These are phyloP conservation scores for Zygotorulaspora danielsina DNA, from an alignment of 805 yeast species.

Conservation along the genomic window DNA sequence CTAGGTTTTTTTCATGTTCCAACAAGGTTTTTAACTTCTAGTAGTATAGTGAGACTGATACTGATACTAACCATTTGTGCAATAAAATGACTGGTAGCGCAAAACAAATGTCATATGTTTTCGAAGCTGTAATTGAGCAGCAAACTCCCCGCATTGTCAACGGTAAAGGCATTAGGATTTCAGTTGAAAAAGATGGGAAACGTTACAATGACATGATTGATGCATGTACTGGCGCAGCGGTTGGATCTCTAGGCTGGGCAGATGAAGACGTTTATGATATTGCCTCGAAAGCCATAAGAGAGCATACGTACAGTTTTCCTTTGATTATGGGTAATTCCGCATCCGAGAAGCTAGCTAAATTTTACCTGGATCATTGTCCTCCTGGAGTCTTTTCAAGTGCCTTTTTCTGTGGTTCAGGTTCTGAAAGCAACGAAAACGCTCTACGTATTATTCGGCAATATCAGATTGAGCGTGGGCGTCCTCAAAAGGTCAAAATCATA, in stretches of 20 bases:
- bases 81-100: constrained; percentile 1
- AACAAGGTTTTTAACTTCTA: too few species aligned
- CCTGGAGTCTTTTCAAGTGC: constrained; percentile 38
- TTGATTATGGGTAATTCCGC: constrained; percentile 32
- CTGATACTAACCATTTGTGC: too few species aligned
- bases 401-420: constrained; percentile 54
- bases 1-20: too few species aligned
- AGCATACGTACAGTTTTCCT: constrained; percentile 38
- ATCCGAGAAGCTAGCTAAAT: constrained; percentile 41
- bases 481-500: constrained; percentile 40
- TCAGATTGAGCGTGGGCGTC: constrained; percentile 41
- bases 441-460: constrained; percentile 51
- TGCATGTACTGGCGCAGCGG: constrained; percentile 50
- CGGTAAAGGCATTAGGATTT: constrained; percentile 42
- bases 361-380: constrained; percentile 40
- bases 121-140: neutral
- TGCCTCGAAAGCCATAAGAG: constrained; percentile 36
- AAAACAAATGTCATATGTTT: neutral
- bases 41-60: too few species aligned
- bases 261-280: constrained; percentile 36
- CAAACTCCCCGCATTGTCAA: constrained; percentile 9
- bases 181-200: constrained; percentile 40
- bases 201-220: constrained; percentile 36
- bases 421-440: constrained; percentile 64
- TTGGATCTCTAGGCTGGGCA: constrained; percentile 44